Conservation (phyloP, 2,329 filamentous ascomycete species). For the Ceratocystis huliohia region DNA sequence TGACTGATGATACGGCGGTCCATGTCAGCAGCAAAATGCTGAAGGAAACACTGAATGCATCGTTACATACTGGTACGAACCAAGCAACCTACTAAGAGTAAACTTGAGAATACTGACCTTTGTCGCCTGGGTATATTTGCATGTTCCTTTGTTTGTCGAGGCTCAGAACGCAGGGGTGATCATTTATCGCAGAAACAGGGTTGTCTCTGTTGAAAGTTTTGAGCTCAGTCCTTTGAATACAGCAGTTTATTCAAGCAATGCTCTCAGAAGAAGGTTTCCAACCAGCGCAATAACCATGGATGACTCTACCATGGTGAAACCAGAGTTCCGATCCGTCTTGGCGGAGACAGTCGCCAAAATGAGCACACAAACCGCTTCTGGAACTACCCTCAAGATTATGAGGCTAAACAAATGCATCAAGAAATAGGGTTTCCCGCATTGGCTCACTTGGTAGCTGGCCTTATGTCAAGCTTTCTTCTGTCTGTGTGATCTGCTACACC, state of each 20-base stretch:
- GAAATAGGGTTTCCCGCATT: slow-evolving; percentile 38
- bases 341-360: slow-evolving; percentile 23
- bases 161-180: slow-evolving; percentile 30
- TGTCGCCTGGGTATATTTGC: not conserved
- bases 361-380: slow-evolving; percentile 25
- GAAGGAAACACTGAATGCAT: not conserved
- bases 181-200: slow-evolving; percentile 19
- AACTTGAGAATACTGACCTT: no score
- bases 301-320: slow-evolving; percentile 14
- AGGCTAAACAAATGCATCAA: slow-evolving; percentile 28
- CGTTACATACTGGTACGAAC: not conserved
- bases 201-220: slow-evolving; percentile 23
- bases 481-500: slow-evolving; percentile 27
- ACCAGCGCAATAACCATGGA: slow-evolving; percentile 23
- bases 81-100: no score
- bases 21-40: not conserved
- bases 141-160: slow-evolving; percentile 25
- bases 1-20: not conserved
- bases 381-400: slow-evolving; percentile 22
- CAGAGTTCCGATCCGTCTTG: slow-evolving; percentile 19
- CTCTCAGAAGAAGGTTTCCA: slow-evolving; percentile 27
- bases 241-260: slow-evolving; percentile 25
- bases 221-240: slow-evolving; percentile 27
- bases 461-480: slow-evolving; percentile 32
- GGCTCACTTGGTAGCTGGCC: slow-evolving; percentile 40